Conservation (phyloP, 345 rosid genomes). For the Hypericum perforatum region DNA sequence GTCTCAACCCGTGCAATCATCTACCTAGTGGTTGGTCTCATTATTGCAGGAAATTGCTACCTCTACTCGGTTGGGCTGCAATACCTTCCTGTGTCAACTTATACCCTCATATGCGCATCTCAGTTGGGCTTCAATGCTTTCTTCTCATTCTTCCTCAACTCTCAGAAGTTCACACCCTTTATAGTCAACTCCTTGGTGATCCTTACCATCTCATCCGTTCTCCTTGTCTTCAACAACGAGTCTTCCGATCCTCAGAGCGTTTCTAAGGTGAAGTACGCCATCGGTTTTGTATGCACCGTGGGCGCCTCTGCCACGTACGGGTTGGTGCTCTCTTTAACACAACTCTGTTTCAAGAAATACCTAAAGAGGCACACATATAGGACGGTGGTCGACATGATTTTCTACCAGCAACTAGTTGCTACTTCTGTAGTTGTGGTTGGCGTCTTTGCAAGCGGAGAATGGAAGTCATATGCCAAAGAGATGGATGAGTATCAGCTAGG, state of each 20-base stretch:
- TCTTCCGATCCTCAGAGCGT: conserved; percentile 12
- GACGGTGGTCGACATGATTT: conserved; percentile 32
- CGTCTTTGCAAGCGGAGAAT: conserved; percentile 46
- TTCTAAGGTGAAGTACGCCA: conserved; percentile 15
- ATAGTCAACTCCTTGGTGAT: conserved; percentile 32
- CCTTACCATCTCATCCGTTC: conserved; percentile 26
- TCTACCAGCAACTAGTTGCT: conserved; percentile 31
- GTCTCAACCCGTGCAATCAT: neutral
- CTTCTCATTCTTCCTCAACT: conserved; percentile 32
- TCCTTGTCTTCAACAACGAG: conserved; percentile 26
- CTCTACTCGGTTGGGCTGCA: conserved; percentile 17
- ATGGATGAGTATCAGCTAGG: conserved; percentile 40
- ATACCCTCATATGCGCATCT: conserved; percentile 31
- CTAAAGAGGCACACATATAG: conserved; percentile 25
- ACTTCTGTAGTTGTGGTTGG: conserved; percentile 27
- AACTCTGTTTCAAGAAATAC: conserved; percentile 33
- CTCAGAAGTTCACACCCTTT: conserved; percentile 36
- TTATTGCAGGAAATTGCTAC: conserved; percentile 14
- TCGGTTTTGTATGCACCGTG: conserved; percentile 41
- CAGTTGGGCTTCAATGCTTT: conserved; percentile 39
- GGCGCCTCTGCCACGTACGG: conserved; percentile 36
- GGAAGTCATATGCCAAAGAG: conserved; percentile 31
- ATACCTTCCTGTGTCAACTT: conserved; percentile 31
- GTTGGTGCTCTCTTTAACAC: conserved; percentile 28
- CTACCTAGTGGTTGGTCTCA: conserved; percentile 19